phyloP scores from a whole-genome alignment of 2,329 filamentous ascomycete species.

The Nothophoma quercina region DNA sequence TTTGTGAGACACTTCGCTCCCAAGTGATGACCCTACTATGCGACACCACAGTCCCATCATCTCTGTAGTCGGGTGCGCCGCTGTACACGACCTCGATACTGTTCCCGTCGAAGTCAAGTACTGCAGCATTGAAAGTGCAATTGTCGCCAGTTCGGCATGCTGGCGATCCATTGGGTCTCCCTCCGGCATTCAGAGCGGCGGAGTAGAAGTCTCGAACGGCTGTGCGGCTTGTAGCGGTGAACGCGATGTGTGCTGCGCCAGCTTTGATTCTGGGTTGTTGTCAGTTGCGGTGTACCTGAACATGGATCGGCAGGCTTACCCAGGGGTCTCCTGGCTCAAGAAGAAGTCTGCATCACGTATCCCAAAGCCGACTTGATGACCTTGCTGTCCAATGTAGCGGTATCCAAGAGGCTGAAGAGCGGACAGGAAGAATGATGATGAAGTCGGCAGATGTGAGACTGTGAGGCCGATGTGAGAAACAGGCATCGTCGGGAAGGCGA shows the following conservation, averaged over 20 bases:
- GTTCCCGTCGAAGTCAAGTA: constrained; percentile 84
- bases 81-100: constrained; percentile 79
- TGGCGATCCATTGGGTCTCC: constrained; percentile 65
- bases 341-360: constrained; percentile 69
- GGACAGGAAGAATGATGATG: constrained; percentile 83
- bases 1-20: constrained; percentile 43
- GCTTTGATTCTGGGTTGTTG: constrained; percentile 52
- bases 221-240: constrained; percentile 71
- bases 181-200: constrained; percentile 71
- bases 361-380: constrained; percentile 68
- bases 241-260: constrained; percentile 67
- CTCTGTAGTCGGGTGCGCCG: constrained; percentile 48
- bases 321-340: constrained; percentile 67
- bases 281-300: constrained; percentile 32
- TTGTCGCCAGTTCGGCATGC: constrained; percentile 60
- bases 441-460: constrained; percentile 79
- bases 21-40: constrained; percentile 56
- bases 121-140: constrained; percentile 68
- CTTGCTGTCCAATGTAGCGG: constrained; percentile 70
- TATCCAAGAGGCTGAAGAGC: constrained; percentile 81
- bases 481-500: constrained; percentile 57
- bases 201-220: constrained; percentile 77
- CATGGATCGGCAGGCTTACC: constrained; percentile 52
- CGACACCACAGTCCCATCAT: constrained; percentile 51
- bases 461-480: constrained; percentile 69